These are phyloP conservation scores for Epithemia pelagica DNA, from an alignment of 108 stramenopile genomes.

Conservation along the genomic window DNA sequence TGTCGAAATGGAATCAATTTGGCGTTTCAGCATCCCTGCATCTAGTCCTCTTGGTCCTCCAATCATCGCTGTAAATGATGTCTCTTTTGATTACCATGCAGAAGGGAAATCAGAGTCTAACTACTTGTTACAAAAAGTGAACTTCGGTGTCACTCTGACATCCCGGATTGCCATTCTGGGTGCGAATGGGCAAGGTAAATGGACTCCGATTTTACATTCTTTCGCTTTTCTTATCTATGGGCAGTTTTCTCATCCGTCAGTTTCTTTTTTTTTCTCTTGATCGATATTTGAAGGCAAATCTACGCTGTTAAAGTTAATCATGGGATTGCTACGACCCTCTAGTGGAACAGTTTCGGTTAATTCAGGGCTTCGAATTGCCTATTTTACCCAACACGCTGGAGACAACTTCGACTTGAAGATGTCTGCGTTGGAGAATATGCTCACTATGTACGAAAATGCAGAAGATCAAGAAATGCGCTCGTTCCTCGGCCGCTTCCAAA, in stretches of 20 bases:
- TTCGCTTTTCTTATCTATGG: no score
- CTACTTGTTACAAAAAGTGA: slow-evolving; percentile 85
- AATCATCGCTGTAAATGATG: slow-evolving; percentile 92
- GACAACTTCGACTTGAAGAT: slow-evolving; percentile 86
- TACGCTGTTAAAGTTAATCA: slow-evolving; percentile 87
- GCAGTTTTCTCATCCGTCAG: background rate
- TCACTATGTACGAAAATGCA: slow-evolving; percentile 64
- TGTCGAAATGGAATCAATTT: slow-evolving; percentile 62
- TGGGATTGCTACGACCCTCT: slow-evolving; percentile 73
- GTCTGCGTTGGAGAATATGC: slow-evolving; percentile 86
- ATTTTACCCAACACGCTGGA: slow-evolving; percentile 95
- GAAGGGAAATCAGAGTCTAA: slow-evolving; percentile 49
- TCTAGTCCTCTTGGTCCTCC: slow-evolving; percentile 89
- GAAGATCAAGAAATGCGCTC: slow-evolving; percentile 89
- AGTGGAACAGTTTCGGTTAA: slow-evolving; percentile 82
- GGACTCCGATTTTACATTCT: no score
- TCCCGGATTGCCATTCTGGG: slow-evolving; percentile 86
- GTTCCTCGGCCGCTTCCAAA: slow-evolving; percentile 88
- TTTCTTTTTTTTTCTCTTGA: background rate
- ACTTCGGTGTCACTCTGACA: slow-evolving; percentile 89
- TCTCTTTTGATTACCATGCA: slow-evolving; percentile 90
- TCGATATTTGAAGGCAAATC: no score
- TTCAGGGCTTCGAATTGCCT: slow-evolving; percentile 81
- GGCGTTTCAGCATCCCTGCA: slow-evolving; percentile 87
- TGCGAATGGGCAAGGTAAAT: slow-evolving; percentile 73